Evolutionary conservation across 306 rosid genomes (phyloP), one percentile per base, ranked within the genome.

Genomic region (Citrullus colocynthis): DNA sequence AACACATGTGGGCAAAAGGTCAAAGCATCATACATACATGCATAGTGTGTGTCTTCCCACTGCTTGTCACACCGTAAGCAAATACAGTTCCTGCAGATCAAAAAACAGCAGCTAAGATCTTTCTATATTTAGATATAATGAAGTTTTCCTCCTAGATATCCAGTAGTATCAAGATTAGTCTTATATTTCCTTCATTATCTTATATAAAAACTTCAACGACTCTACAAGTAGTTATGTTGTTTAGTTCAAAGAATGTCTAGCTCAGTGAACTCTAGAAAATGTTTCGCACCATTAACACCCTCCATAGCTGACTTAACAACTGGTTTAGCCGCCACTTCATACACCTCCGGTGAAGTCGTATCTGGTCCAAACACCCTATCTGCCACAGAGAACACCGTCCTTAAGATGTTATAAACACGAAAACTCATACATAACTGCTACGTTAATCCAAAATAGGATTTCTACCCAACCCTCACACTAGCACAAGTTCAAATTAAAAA

Each of bases 1-100:
- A 14, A 52, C n/a, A 76, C 82, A 39, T 45, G 15, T 76, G 72
- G 57, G 59, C 11, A 62, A 51, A 34, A 64, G 36, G 67, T 52
- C 24, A 54, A 64, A 84, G 70, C 49, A 61, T 21, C 81, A 74
- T 81, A 86, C 97, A 87, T 88, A 96, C 99, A 83, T 96, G 99
- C 99, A 96, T 96, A 70, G 99, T 96, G 88, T 96, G 99, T 6
- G 99, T 96, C 87, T 96, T 96, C 60, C 99, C 99, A 83, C 99
- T 96, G 80, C 99, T 96, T 10, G 98, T 96, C 85, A 93, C 99
- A 77, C 99, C 99, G 72, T 96, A 96, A 57, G 98, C 99, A 85
- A 96, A 96, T 81, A 96, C 99, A 20, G 98, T 96, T 58, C 99
- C 98, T 96, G 96, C 89, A 75, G 79, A 57, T 24, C 70, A 76